Evolutionary conservation across 1,139 yeast genomes (phyloP).

Genomic region (Tardiomyces blankii): DNA sequence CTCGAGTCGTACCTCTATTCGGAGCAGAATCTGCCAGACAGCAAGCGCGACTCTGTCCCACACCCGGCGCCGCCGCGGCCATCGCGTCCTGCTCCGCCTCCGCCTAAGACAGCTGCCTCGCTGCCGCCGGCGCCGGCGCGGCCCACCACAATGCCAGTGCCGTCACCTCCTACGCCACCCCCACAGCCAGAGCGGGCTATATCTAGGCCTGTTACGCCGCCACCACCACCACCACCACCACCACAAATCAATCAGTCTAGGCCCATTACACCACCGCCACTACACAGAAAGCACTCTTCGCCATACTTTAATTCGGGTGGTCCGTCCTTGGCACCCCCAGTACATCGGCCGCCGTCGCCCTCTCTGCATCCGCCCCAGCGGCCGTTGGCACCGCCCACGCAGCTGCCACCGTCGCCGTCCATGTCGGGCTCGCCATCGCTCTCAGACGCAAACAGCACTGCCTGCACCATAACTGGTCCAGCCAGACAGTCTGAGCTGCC

Average conservation of each 20-base stretch:
- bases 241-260: no score
- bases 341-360: background rate
- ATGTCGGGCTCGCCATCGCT: background rate
- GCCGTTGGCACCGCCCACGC: background rate
- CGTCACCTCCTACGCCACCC: no score
- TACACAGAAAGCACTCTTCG: no score
- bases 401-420: slow-evolving; percentile 1
- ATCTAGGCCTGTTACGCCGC: no score
- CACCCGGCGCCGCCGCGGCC: background rate
- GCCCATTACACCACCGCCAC: no score
- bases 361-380: background rate
- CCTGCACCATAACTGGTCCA: background rate
- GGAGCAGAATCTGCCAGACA: background rate
- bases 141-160: background rate
- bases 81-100: background rate
- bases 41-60: background rate
- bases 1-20: slow-evolving; percentile 14
- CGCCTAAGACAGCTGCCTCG: background rate
- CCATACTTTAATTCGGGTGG: no score
- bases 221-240: no score
- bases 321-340: no score
- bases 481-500: background rate
- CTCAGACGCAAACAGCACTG: background rate
- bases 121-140: background rate
- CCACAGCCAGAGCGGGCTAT: no score